Evolutionary conservation across 2,329 filamentous ascomycete genomes (phyloP).

Genomic region (Aspergillus persii): DNA sequence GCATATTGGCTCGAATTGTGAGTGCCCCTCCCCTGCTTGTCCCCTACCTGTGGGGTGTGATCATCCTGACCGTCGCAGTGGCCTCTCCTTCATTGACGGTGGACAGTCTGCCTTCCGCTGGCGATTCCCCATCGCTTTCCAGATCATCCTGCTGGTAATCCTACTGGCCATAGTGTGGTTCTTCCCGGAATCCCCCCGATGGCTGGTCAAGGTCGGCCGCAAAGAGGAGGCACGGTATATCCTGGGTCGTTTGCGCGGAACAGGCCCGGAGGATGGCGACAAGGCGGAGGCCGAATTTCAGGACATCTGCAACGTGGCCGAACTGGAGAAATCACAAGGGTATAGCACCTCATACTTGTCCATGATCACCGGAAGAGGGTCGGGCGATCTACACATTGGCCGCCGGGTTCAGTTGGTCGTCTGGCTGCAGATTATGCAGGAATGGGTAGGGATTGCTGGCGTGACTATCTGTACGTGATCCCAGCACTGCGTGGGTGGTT

Average conservation of each 20-base stretch:
- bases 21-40: no score
- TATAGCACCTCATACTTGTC: constrained; percentile 57
- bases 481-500: constrained; percentile 23
- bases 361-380: constrained; percentile 67
- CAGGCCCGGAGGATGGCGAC: constrained; percentile 46
- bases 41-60: no score
- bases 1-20: constrained; percentile 59
- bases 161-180: constrained; percentile 60
- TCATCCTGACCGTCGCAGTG: constrained; percentile 22
- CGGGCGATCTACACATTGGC: constrained; percentile 64
- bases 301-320: constrained; percentile 64
- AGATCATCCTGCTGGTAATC: constrained; percentile 62
- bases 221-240: constrained; percentile 67
- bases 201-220: constrained; percentile 62
- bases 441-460: constrained; percentile 68
- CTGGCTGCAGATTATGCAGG: constrained; percentile 70
- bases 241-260: constrained; percentile 58
- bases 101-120: constrained; percentile 60
- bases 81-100: constrained; percentile 59
- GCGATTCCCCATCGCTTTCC: constrained; percentile 69
- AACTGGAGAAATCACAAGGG: constrained; percentile 58
- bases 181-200: constrained; percentile 65
- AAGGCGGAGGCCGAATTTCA: constrained; percentile 63
- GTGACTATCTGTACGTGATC: constrained; percentile 58
- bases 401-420: constrained; percentile 67